Conservation (phyloP, 768 basidiomycete species). For the Hypsizygus marmoreus region DNA sequence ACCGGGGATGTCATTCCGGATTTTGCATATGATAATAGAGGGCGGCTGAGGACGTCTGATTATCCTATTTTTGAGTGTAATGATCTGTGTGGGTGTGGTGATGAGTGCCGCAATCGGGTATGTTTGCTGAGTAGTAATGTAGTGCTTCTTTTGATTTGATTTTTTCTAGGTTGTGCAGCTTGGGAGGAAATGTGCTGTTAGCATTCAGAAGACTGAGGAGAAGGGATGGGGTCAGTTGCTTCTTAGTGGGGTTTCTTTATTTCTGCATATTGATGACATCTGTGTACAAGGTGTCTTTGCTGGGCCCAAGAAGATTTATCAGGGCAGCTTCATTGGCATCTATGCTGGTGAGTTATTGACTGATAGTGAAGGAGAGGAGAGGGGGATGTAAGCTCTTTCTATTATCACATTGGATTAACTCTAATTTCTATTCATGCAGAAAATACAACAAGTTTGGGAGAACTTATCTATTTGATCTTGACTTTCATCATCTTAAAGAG, state of each 20-base stretch:
- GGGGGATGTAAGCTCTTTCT: conserved; percentile 59
- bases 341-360: conserved; percentile 85
- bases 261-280: conserved; percentile 4
- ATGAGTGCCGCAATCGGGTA: conserved; percentile 82
- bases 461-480: conserved; percentile 83
- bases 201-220: conserved; percentile 65
- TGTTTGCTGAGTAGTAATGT: conserved; percentile 21
- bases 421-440: conserved; percentile 38
- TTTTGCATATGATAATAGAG: conserved; percentile 70
- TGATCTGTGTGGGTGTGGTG: conserved; percentile 75
- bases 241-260: neutral
- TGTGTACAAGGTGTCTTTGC: conserved; percentile 65
- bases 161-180: conserved; percentile 73
- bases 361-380: conserved; percentile 62
- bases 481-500: conserved; percentile 66
- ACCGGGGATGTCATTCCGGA: conserved; percentile 39
- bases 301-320: conserved; percentile 60
- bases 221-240: conserved; percentile 82
- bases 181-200: conserved; percentile 64
- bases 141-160: neutral
- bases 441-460: conserved; percentile 73
- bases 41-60: conserved; percentile 48
- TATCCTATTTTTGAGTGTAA: conserved; percentile 88
- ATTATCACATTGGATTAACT: neutral
- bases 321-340: conserved; percentile 76